phyloP scores from a whole-genome alignment of 371 early-diverging fungal genomes.

The Capniomyces stellatus region DNA sequence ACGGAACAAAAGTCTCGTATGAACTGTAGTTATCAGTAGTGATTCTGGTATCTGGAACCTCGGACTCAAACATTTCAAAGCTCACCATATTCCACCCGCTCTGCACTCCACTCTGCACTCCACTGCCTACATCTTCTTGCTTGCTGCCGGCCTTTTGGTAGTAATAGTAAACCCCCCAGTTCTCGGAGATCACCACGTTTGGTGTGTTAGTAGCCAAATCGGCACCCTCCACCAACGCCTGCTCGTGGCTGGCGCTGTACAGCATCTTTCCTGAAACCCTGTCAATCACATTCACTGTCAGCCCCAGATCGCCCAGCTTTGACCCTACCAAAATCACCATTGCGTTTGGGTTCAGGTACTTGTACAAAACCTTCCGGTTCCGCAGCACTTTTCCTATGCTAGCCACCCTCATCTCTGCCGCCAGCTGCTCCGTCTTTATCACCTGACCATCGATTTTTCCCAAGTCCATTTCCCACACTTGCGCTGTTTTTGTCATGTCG shows the following conservation, averaged over 20 bases:
- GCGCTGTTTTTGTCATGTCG: background rate
- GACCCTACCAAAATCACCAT: conserved; percentile 35
- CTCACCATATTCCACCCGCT: conserved; percentile 50
- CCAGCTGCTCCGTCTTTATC: conserved; percentile 4
- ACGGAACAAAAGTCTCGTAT: conserved; percentile 41
- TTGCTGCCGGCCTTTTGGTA: conserved; percentile 25
- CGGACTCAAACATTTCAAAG: conserved; percentile 67
- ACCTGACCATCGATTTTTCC: conserved; percentile 13
- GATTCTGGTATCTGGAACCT: conserved; percentile 46
- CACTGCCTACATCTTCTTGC: background rate
- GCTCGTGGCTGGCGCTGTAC: conserved; percentile 42
- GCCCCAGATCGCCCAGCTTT: conserved; percentile 18
- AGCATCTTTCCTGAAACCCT: conserved; percentile 66
- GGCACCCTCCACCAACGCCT: conserved; percentile 34
- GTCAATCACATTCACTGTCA: conserved; percentile 54
- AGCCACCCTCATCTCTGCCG: conserved; percentile 43
- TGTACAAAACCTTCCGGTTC: conserved; percentile 84
- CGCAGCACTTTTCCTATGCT: conserved; percentile 82
- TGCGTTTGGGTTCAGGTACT: conserved; percentile 86
- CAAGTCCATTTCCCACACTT: conserved; percentile 19
- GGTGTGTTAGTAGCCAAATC: conserved; percentile 35
- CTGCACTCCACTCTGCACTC: conserved; percentile 12
- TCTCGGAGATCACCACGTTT: conserved; percentile 37
- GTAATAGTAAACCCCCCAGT: conserved; percentile 74
- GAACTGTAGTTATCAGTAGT: conserved; percentile 55